Evolutionary conservation across 495 filamentous ascomycete species (phyloP), one percentile per base, ranked within the genome.

Genomic region (Terfezia boudieri): DNA sequence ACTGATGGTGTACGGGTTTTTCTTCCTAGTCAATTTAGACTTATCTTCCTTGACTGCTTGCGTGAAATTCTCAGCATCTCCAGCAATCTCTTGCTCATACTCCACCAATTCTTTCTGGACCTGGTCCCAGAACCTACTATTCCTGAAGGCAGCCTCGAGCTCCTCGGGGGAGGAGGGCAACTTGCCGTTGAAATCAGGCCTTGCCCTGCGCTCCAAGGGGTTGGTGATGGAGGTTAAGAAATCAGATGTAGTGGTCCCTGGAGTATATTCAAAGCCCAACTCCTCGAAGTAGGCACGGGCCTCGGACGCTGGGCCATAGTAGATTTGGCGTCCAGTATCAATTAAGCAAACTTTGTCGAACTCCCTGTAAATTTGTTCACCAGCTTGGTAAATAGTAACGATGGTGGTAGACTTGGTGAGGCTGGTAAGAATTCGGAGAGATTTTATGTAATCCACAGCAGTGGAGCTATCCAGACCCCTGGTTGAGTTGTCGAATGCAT

Each of bases 181-280:
- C 38, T 73, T 76, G 7, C 65, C 71, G 59, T 86, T 81, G 56
- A 73, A 77, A 5, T 81, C 84, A 9, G 71, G 68, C 14, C 78
- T 76, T 57, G 81, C 76, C 16, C 73, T 69, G 16, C 84, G 71
- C 54, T 84, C 82, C n/a, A 72, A 71, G 3, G 79, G 76, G 61
- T 84, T 82, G n/a, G 83, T 86, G 26, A 86, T 70, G 8, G 81
- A 78, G 12, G 84, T 88, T 16, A 90, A 67, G 69, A 87, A 78
- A 71, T 85, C 71, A 74, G 81, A 79, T 1, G 82, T 83, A 11
- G 82, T 88, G 51, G 77, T 77, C 26, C 83, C 70, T 0, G 78
- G 70, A 0, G 79, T 76, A 56, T 78, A 83, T 54, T 76, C 62
- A 62, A 83, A 84, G 36, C 82, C 82, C 1, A 86, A 69, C 23